phyloP scores from a whole-genome alignment of 352 stramenopile genomes.

The Globisporangium megalacanthum region DNA sequence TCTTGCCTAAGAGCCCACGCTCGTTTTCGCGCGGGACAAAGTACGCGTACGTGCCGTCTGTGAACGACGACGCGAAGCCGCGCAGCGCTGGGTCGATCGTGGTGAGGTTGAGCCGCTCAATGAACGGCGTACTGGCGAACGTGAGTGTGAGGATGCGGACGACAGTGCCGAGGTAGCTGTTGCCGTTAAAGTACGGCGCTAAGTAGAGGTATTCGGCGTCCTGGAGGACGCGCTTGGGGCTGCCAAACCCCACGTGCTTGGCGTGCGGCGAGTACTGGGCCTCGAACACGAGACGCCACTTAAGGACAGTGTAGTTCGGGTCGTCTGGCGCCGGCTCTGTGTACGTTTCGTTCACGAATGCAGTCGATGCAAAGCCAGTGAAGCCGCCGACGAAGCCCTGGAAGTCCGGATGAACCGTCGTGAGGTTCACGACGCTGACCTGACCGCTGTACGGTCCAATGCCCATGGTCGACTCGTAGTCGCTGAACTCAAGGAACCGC shows the following conservation, averaged over 20 bases:
- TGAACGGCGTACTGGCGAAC: slow-evolving; percentile 40
- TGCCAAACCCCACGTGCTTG: slow-evolving; percentile 31
- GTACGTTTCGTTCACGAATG: slow-evolving; percentile 68
- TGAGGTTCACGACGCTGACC: slow-evolving; percentile 52
- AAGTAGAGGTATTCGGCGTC: slow-evolving; percentile 70
- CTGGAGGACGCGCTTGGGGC: slow-evolving; percentile 24
- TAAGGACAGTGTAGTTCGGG: slow-evolving; percentile 32
- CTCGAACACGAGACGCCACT: slow-evolving; percentile 49
- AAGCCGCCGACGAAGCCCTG: slow-evolving; percentile 59
- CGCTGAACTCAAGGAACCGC: slow-evolving; percentile 74
- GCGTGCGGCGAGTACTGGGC: slow-evolving; percentile 36
- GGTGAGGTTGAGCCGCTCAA: slow-evolving; percentile 52
- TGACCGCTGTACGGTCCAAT: slow-evolving; percentile 63
- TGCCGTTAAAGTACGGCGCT: slow-evolving; percentile 59
- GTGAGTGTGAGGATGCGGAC: slow-evolving; percentile 36
- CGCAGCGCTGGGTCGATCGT: slow-evolving; percentile 31
- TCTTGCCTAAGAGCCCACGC: slow-evolving; percentile 46
- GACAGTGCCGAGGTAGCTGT: slow-evolving; percentile 38
- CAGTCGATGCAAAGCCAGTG: slow-evolving; percentile 41
- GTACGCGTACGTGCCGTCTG: slow-evolving; percentile 52
- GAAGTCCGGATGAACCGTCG: slow-evolving; percentile 35
- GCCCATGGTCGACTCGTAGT: slow-evolving; percentile 59
- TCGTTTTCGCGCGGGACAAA: slow-evolving; percentile 62
- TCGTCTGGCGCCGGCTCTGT: slow-evolving; percentile 37
- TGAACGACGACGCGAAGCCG: slow-evolving; percentile 59